phyloP scores from a whole-genome alignment of 179 eudicot genomes.

The Carnegiea gigantea region DNA sequence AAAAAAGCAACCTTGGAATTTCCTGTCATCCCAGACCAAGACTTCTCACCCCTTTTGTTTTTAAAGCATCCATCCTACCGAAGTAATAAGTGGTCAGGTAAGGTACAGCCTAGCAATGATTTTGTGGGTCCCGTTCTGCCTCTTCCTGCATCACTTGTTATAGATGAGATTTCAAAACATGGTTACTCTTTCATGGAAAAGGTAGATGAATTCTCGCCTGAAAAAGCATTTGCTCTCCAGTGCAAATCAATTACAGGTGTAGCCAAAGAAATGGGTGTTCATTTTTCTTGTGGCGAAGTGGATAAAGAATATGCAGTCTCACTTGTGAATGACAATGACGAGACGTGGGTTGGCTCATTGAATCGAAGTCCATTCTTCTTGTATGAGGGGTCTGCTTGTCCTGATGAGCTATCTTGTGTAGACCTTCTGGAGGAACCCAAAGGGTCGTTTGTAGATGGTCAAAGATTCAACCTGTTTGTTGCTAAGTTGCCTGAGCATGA shows the following conservation, averaged over 20 bases:
- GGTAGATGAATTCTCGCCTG: constrained; percentile 38
- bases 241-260: constrained; percentile 43
- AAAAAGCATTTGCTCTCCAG: constrained; percentile 32
- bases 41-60: constrained; percentile 60
- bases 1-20: constrained; percentile 52
- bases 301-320: constrained; percentile 44
- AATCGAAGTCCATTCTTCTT: constrained; percentile 28
- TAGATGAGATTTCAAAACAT: constrained; percentile 35
- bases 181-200: constrained; percentile 33
- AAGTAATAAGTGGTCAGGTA: constrained; percentile 55
- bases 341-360: constrained; percentile 26
- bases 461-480: constrained; percentile 33
- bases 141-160: constrained; percentile 47
- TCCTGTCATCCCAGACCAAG: constrained; percentile 47
- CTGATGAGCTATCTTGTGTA: constrained; percentile 21
- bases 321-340: constrained; percentile 57
- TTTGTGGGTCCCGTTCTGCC: constrained; percentile 73
- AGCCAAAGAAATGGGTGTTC: constrained; percentile 35
- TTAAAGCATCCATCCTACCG: constrained; percentile 51
- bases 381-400: constrained; percentile 44
- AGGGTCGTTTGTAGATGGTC: constrained; percentile 26
- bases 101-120: constrained; percentile 38
- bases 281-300: constrained; percentile 26
- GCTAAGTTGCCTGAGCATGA: constrained; percentile 21
- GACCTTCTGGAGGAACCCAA: constrained; percentile 12